These are phyloP conservation scores for Yamadazyma trypodendri DNA, from an alignment of 1,139 yeast species.

Conservation along the genomic window DNA sequence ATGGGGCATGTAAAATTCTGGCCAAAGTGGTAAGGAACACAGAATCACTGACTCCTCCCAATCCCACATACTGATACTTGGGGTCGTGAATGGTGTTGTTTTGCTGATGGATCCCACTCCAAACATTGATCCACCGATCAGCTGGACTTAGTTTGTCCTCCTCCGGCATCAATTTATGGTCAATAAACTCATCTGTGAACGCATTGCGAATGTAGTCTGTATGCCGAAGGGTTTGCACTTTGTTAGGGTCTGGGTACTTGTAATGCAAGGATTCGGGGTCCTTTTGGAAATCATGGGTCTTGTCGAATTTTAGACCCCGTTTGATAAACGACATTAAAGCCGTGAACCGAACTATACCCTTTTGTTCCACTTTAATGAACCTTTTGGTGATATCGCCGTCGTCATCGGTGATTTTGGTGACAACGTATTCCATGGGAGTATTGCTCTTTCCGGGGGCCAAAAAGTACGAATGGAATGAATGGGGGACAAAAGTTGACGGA, in stretches of 20 bases:
- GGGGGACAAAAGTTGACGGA: constrained; percentile 27
- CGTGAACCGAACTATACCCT: constrained; percentile 26
- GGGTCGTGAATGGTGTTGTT: constrained; percentile 29
- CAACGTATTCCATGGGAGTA: constrained; percentile 55
- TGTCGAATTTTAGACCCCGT: constrained; percentile 13
- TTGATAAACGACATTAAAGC: constrained; percentile 31
- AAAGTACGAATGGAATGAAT: constrained; percentile 42
- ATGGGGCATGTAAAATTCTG: constrained; percentile 41
- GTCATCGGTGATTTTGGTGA: constrained; percentile 48
- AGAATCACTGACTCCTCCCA: constrained; percentile 42
- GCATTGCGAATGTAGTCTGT: constrained; percentile 43
- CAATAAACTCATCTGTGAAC: constrained; percentile 36
- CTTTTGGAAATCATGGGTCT: constrained; percentile 14
- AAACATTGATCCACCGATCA: constrained; percentile 44
- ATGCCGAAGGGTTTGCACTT: constrained; percentile 32
- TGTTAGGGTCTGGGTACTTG: constrained; percentile 30
- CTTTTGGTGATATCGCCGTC: constrained; percentile 24
- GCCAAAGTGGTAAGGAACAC: constrained; percentile 45
- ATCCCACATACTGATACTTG: constrained; percentile 34
- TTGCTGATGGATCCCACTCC: constrained; percentile 33
- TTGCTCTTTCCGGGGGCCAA: constrained; percentile 48
- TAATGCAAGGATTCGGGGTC: constrained; percentile 21
- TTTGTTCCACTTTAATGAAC: constrained; percentile 30
- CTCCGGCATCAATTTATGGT: constrained; percentile 33
- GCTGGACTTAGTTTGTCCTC: constrained; percentile 31